phyloP scores from a whole-genome alignment of 176 grass and related monocot species.

The Carex littledalei region DNA sequence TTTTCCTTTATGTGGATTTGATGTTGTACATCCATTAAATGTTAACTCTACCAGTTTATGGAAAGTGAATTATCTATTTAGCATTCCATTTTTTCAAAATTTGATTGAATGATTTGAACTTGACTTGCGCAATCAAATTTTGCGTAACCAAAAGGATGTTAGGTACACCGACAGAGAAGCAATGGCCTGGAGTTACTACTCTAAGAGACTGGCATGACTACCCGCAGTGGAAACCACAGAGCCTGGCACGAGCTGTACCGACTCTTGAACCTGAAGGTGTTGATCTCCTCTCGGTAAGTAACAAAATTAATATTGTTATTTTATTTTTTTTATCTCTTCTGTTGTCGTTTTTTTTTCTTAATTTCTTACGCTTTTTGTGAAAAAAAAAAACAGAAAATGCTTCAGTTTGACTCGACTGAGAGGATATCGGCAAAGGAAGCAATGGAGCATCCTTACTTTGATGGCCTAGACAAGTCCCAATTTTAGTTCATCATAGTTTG shows the following conservation, averaged over 20 bases:
- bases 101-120: neutral
- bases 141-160: constrained; percentile 37
- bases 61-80: neutral
- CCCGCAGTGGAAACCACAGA: constrained; percentile 68
- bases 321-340: neutral
- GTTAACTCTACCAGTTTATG: neutral
- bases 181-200: constrained; percentile 68
- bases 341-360: neutral
- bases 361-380: neutral
- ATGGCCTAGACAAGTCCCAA: constrained; percentile 82
- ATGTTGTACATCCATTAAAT: neutral
- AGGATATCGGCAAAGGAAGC: constrained; percentile 74
- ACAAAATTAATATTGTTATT: neutral
- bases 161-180: constrained; percentile 71
- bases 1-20: neutral
- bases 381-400: constrained; percentile 59
- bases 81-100: neutral
- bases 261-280: constrained; percentile 65
- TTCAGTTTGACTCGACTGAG: constrained; percentile 51
- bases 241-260: constrained; percentile 46
- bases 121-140: neutral
- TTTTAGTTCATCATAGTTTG: constrained; percentile 35
- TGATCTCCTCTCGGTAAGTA: constrained; percentile 67
- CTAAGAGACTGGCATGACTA: constrained; percentile 88
- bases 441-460: constrained; percentile 80